phyloP scores from a whole-genome alignment of 2,329 filamentous ascomycete species.

The Aspergillus sp. region DNA sequence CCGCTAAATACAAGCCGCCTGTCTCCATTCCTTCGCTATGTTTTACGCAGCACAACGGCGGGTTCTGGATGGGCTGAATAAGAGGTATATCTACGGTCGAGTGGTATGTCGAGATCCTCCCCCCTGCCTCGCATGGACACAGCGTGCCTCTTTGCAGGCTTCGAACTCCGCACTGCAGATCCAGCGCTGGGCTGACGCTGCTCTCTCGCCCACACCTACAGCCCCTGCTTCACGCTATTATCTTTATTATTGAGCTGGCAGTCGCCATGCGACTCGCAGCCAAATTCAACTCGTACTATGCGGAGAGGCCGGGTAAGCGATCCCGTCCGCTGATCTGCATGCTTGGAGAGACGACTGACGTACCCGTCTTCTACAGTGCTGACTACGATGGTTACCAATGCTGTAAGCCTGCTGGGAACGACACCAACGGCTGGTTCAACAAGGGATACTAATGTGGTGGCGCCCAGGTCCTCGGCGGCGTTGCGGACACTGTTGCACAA shows the following conservation, averaged over 20 bases:
- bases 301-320: constrained; percentile 68
- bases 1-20: constrained; percentile 8
- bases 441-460: no score
- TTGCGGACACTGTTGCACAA: constrained; percentile 94
- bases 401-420: constrained; percentile 49
- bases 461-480: constrained; percentile 66
- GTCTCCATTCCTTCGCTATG: constrained; percentile 25
- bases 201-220: constrained; percentile 31
- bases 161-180: neutral
- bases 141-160: neutral
- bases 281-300: constrained; percentile 91
- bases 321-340: constrained; percentile 1
- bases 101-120: constrained; percentile 25
- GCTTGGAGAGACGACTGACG: constrained; percentile 9
- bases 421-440: no score
- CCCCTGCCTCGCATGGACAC: no score
- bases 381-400: constrained; percentile 98
- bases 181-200: neutral
- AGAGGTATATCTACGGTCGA: constrained; percentile 39
- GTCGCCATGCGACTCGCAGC: constrained; percentile 71
- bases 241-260: constrained; percentile 82
- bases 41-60: constrained; percentile 32
- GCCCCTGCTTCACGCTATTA: constrained; percentile 77
- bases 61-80: constrained; percentile 37
- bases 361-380: constrained; percentile 50